Evolutionary conservation across 257 asterid species (phyloP).

Genomic region (Nicotiana attenuata): DNA sequence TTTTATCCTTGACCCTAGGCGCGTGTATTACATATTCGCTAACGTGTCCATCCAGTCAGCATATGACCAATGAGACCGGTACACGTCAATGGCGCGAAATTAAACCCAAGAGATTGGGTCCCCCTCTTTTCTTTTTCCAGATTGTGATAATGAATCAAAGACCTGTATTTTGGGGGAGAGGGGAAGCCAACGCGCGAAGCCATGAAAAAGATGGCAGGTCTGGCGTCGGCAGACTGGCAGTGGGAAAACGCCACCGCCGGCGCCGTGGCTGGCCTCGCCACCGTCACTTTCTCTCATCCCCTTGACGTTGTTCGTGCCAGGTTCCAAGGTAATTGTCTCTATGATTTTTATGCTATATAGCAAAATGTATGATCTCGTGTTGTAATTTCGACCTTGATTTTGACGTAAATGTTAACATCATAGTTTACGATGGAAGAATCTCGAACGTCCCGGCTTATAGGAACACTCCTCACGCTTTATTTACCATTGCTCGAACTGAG

Average conservation of each 20-base stretch:
- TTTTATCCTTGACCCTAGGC: too few species aligned
- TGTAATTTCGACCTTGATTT: not conserved
- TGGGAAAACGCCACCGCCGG: constrained; percentile 99
- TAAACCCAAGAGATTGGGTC: too few species aligned
- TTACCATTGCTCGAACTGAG: constrained; percentile 85
- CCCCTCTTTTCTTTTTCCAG: too few species aligned
- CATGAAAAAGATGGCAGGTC: constrained; percentile 22
- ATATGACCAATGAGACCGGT: too few species aligned
- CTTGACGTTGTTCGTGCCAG: constrained; percentile 95
- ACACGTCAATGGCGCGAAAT: too few species aligned
- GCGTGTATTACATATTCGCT: too few species aligned
- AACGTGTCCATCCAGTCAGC: too few species aligned
- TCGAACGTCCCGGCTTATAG: constrained; percentile 54
- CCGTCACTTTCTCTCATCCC: constrained; percentile 79
- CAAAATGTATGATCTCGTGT: not conserved
- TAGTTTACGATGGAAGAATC: constrained; percentile 80
- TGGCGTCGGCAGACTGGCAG: constrained; percentile 65
- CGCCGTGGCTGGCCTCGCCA: constrained; percentile 79
- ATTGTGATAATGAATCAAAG: too few species aligned
- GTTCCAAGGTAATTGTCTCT: constrained; percentile 61
- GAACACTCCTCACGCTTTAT: constrained; percentile 86
- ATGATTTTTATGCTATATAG: not conserved
- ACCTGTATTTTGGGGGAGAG: too few species aligned
- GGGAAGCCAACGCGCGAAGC: not conserved
- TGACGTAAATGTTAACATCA: not conserved